Conservation (phyloP, 2,329 filamentous ascomycete species). For the Hirsutella rhossiliensis region DNA sequence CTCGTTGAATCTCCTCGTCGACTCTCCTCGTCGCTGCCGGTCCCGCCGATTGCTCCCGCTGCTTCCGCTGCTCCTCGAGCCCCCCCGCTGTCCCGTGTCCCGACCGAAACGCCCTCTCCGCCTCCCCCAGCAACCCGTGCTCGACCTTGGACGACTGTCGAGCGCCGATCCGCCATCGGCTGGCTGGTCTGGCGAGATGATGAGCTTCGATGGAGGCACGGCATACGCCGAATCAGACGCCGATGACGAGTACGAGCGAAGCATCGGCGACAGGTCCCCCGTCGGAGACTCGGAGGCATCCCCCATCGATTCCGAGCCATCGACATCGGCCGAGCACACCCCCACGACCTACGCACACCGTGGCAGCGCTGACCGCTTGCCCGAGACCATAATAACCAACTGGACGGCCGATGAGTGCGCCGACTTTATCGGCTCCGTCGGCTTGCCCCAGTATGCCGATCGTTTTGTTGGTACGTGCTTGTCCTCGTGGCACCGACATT, state of each 20-base stretch:
- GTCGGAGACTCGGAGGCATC: constrained; percentile 58
- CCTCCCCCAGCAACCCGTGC: not conserved
- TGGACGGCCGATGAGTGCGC: constrained; percentile 83
- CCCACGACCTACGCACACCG: constrained; percentile 66
- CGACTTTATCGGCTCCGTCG: constrained; percentile 73
- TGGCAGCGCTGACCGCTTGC: constrained; percentile 51
- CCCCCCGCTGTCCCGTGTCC: too few species aligned
- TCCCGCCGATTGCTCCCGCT: not conserved
- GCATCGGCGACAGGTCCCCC: constrained; percentile 55
- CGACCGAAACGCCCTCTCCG: not conserved
- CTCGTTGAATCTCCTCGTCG: not conserved
- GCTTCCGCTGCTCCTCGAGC: too few species aligned
- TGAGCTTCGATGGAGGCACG: constrained; percentile 53
- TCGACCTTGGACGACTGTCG: not conserved
- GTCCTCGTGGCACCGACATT: not conserved
- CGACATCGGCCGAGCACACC: constrained; percentile 60
- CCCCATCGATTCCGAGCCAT: constrained; percentile 60
- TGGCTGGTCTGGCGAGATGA: constrained; percentile 19
- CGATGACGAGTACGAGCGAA: constrained; percentile 74
- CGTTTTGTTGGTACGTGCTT: constrained; percentile 62
- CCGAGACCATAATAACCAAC: constrained; percentile 64
- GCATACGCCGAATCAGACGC: constrained; percentile 71
- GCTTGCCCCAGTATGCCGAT: constrained; percentile 71
- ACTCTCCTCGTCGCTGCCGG: not conserved
- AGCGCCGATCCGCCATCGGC: constrained; percentile 1